These are phyloP conservation scores for Malania oleifera DNA, from an alignment of 164 flowering plant species.

Conservation along the genomic window DNA sequence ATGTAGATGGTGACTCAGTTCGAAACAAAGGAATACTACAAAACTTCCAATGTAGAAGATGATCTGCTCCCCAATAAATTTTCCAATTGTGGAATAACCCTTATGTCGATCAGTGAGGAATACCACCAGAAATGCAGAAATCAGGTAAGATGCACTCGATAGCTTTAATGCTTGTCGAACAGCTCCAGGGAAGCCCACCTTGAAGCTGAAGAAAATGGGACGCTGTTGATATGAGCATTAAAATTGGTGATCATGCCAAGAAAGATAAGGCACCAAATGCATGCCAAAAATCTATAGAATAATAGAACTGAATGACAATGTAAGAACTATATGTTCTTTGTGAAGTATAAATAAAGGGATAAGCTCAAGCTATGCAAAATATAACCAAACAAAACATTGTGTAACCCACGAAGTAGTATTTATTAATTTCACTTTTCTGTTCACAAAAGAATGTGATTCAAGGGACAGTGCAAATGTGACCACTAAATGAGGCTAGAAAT, in stretches of 20 bases:
- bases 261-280: neutral
- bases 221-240: conserved; percentile 52
- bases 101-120: conserved; percentile 37
- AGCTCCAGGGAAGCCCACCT: conserved; percentile 74
- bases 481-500: too few relatives aligned
- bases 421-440: too few relatives aligned
- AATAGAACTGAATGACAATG: neutral
- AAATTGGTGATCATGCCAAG: conserved; percentile 9
- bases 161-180: conserved; percentile 47
- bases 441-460: too few relatives aligned
- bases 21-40: conserved; percentile 72
- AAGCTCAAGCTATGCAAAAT: neutral
- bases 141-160: conserved; percentile 44
- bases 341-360: neutral
- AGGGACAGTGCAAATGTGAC: too few relatives aligned
- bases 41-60: conserved; percentile 45
- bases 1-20: conserved; percentile 68
- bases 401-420: too few relatives aligned
- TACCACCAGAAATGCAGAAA: conserved; percentile 35
- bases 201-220: conserved; percentile 82
- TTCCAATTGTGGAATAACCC: conserved; percentile 24
- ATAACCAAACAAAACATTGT: too few relatives aligned
- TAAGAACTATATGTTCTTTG: neutral
- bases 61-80: conserved; percentile 43
- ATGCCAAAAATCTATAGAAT: neutral